Evolutionary conservation across 2,329 filamentous ascomycete genomes (phyloP).

Genomic region (Fusarium equiseti): DNA sequence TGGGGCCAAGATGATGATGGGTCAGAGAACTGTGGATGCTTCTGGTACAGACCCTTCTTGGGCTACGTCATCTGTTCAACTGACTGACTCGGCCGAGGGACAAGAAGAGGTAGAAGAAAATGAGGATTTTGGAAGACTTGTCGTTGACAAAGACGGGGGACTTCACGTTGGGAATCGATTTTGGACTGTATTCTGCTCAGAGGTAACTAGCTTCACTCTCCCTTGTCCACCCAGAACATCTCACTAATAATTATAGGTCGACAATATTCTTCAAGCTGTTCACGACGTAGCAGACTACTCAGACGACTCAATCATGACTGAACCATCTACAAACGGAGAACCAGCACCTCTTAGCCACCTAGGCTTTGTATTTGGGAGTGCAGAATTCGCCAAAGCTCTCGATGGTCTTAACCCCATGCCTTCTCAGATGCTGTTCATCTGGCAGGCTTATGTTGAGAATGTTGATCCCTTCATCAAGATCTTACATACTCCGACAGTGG

Average conservation of each 20-base stretch:
- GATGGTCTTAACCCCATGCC: constrained; percentile 44
- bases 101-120: constrained; percentile 48
- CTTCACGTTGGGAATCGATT: constrained; percentile 50
- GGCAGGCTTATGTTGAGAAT: constrained; percentile 48
- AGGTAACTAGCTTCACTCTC: constrained; percentile 34
- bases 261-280: constrained; percentile 50
- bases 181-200: constrained; percentile 51
- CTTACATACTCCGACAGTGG: constrained; percentile 41
- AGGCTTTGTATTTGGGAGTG: constrained; percentile 40
- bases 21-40: constrained; percentile 24
- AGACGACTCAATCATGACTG: constrained; percentile 6
- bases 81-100: constrained; percentile 34
- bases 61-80: constrained; percentile 1
- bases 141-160: constrained; percentile 43
- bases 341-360: constrained; percentile 19
- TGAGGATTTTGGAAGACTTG: constrained; percentile 49
- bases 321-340: background rate
- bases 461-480: constrained; percentile 52
- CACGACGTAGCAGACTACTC: constrained; percentile 42
- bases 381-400: constrained; percentile 11
- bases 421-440: constrained; percentile 49
- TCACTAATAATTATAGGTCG: constrained; percentile 39
- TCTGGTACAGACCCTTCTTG: constrained; percentile 13
- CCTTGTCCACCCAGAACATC: fast-evolving
- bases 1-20: constrained; percentile 12